A percentile compares a stretch with the other conserved stretches of the same genome.
phyloP scores from a whole-genome alignment of 345 rosid genomes.

The Odontarrhena argentea region DNA sequence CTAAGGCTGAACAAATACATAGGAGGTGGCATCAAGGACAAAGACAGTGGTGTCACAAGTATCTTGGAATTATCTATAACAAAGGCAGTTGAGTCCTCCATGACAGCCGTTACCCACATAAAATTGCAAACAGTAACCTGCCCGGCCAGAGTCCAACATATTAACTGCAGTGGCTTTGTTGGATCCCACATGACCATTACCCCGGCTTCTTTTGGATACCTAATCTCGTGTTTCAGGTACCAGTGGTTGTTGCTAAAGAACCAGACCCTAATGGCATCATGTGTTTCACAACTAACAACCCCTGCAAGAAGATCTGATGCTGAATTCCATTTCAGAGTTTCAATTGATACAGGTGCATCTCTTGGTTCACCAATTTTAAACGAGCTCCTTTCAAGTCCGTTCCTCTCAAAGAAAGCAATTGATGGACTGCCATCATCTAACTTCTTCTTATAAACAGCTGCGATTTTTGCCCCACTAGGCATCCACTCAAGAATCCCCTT shows the following conservation, averaged over 20 bases:
- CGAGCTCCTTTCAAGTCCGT: slow-evolving; percentile 82
- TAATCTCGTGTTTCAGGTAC: slow-evolving; percentile 87
- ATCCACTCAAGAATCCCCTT: slow-evolving; percentile 89
- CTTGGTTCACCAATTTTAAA: slow-evolving; percentile 57
- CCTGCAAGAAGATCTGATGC: slow-evolving; percentile 85
- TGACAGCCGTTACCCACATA: slow-evolving; percentile 75
- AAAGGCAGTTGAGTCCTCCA: slow-evolving; percentile 77
- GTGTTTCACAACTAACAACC: slow-evolving; percentile 60
- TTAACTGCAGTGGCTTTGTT: slow-evolving; percentile 73
- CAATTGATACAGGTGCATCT: slow-evolving; percentile 47
- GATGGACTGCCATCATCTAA: slow-evolving; percentile 59
- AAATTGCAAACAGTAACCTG: slow-evolving; percentile 66
- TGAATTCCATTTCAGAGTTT: slow-evolving; percentile 86
- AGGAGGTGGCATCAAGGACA: slow-evolving; percentile 92
- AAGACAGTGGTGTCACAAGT: slow-evolving; percentile 76
- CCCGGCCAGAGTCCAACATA: slow-evolving; percentile 85
- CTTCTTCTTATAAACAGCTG: slow-evolving; percentile 67
- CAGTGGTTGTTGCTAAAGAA: slow-evolving; percentile 85
- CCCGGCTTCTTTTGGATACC: slow-evolving; percentile 61
- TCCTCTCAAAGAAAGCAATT: slow-evolving; percentile 79
- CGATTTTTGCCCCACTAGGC: slow-evolving; percentile 97
- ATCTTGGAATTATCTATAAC: slow-evolving; percentile 76
- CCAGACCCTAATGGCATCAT: slow-evolving; percentile 78
- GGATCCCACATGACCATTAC: slow-evolving; percentile 95
- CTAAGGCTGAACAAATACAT: slow-evolving; percentile 72